Evolutionary conservation across 2,329 filamentous ascomycete species (phyloP).

Genomic region (Lasiodiplodia hormozganensis): DNA sequence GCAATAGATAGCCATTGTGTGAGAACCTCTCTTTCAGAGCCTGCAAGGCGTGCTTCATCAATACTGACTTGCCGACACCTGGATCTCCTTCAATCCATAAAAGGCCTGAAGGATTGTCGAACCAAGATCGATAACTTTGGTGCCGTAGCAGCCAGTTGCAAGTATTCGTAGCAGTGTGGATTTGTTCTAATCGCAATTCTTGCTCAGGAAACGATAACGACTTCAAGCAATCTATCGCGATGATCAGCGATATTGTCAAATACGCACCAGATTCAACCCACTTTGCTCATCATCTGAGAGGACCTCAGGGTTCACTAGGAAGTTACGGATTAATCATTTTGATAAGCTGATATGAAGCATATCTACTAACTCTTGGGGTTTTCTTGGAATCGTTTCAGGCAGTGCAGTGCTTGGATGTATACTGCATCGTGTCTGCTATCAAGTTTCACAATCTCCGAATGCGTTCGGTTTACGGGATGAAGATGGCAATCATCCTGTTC

Average conservation of each 20-base stretch:
- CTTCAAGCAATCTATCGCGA: no score
- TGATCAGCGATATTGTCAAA: no score
- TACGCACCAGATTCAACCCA: no score
- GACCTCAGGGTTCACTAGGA: not conserved
- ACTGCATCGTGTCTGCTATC: not conserved
- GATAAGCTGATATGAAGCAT: no score
- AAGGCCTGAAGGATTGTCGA: not conserved
- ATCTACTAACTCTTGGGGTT: not conserved
- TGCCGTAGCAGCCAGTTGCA: not conserved
- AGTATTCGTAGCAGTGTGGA: not conserved
- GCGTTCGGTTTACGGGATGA: not conserved
- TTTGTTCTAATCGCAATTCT: not conserved
- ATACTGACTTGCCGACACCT: not conserved
- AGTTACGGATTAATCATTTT: no score
- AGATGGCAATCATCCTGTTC: not conserved
- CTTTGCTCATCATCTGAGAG: no score
- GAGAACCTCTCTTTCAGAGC: not conserved
- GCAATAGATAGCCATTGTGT: not conserved
- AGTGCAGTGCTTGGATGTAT: not conserved
- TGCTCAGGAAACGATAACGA: no score
- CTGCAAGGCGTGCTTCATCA: not conserved
- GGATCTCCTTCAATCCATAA: not conserved
- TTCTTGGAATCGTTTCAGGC: rapidly evolving
- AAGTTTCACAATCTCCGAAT: not conserved
- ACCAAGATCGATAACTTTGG: not conserved